A percentile compares a stretch with the other conserved stretches of the same genome.
Conservation (phyloP, 176 grass and related monocot genomes). For the Hyparrhenia diplandra region DNA sequence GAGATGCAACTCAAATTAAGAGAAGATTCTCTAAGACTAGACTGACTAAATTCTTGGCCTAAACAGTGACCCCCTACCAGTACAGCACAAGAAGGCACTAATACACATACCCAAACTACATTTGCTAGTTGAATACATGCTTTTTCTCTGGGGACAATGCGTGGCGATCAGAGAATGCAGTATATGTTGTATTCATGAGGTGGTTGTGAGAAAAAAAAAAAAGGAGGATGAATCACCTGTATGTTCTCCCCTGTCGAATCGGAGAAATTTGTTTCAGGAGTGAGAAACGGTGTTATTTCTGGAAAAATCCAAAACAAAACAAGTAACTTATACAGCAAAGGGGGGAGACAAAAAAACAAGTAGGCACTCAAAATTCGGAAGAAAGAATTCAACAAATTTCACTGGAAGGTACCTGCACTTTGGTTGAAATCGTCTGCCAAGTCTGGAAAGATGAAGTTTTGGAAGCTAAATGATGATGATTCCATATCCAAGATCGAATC, state of each 20-base stretch:
- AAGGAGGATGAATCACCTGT: conserved; percentile 33
- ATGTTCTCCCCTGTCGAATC: conserved; percentile 67
- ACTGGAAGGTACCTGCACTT: conserved; percentile 53
- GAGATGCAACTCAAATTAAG: neutral
- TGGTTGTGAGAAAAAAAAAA: neutral
- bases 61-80: too few relatives aligned
- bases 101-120: neutral
- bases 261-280: conserved; percentile 72
- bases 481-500: conserved; percentile 82
- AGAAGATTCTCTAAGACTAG: neutral
- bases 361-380: neutral
- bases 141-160: neutral
- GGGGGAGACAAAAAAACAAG: too few relatives aligned
- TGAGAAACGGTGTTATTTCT: conserved; percentile 82
- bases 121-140: neutral
- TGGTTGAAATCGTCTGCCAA: conserved; percentile 84
- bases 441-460: conserved; percentile 88
- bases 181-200: neutral
- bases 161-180: neutral
- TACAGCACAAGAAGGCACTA: neutral
- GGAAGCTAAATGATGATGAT: conserved; percentile 66
- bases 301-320: neutral
- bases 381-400: neutral
- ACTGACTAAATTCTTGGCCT: neutral
- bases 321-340: neutral